Base-by-base conservation (phyloP, 768 basidiomycete genomes). In the Saitozyma sp. region DNA sequence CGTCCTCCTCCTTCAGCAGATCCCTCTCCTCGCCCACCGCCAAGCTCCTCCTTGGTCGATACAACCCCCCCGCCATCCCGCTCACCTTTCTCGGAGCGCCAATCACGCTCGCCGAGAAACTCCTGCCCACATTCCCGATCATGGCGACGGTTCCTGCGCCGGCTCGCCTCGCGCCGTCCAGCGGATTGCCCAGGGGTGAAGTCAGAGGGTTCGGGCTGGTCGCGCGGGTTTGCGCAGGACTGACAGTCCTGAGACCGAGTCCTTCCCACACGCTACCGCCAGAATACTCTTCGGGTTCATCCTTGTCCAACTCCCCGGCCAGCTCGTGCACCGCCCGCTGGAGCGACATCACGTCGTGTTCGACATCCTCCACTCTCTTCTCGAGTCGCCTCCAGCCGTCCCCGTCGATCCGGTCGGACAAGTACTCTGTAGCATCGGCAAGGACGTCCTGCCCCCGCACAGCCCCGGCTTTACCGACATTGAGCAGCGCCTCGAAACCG, bases 401-500 rank as follows among this genome's bases (percentile, higher is more conserved):
- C 43, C 56, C 52, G 39, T 64, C 56, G 8, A 43, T 61, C 29
- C 66, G 45, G 42, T 57, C 59, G 13, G 51, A n/a, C 11, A 73
- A 41, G 41, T 71, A 75, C 50, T 75, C 74, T 38, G 58, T 50
- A 1, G 68, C 65, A 52, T 75, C 74, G 17, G 62, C 52, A 45
- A 73, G 45, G 7, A 75, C 68, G 14, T 66, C 48, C 17, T 48
- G 56, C 13, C 53, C 40, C 54, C 66, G 54, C 5, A 66, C 66
- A 14, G 56, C 62, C 1, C 66, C 67, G 13, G 56, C 56, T 19
- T 58, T 54, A 39, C 68, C 69, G 1, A 79, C 71, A 19, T 72
- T 65, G 42, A 77, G 65, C 16, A 79, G 50, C 4, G 78, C 74
- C 62, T 78, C 75, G 48, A 76, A 75, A 7, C 78, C 78, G 6